Evolutionary conservation across 768 basidiomycete species (phyloP), one percentile per base, ranked within the genome.

Genomic region (Neoboletus brunneissimus): DNA sequence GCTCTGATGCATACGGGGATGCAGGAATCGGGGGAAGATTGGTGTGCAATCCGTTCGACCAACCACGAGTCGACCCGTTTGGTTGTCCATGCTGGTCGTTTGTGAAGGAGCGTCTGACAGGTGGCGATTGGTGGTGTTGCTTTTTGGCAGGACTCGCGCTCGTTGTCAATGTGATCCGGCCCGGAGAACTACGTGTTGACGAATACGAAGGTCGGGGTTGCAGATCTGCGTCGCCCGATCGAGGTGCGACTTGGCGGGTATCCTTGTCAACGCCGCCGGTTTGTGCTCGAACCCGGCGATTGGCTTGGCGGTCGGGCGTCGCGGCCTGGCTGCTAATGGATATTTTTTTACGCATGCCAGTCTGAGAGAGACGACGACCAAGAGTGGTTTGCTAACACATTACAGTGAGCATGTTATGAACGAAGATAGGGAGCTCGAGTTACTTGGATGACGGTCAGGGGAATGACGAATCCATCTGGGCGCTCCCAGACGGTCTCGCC

Each of bases 401-500:
- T 43, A 52, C 15, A 35, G 45, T 63, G 41, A 59, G 63, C 25
- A 32, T 11, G 44, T 48, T 41, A 32, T 27, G 51, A 38, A 51
- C 6, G 48, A 50, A 38, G 51, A 45, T 15, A 52, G 31, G 29
- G 41, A 31, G 48, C 6, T n/a, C 44, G 64, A 41, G 76, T 64
- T 64, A 85, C 91, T 80, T 96, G 94, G 18, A 96, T 85, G 61
- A 94, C 83, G 13, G 87, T 88, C 50, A 98, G 76, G 35, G 94
- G 94, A 58, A 98, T 96, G 31, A 98, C 88, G 69, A 97, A 94
- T 34, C 86, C 89, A 23, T 79, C 73, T 15, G 94, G 94, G n/a
- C 88, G 82, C 56, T 91, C 91, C 94, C 94, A 98, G 35, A 91
- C 88, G 1, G 94, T 96, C 64, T 91, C 88, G 1, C 88, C 87